Evolutionary conservation across 192 early-diverging fungal species (phyloP).

Genomic region (Phlyctochytrium planicorne): DNA sequence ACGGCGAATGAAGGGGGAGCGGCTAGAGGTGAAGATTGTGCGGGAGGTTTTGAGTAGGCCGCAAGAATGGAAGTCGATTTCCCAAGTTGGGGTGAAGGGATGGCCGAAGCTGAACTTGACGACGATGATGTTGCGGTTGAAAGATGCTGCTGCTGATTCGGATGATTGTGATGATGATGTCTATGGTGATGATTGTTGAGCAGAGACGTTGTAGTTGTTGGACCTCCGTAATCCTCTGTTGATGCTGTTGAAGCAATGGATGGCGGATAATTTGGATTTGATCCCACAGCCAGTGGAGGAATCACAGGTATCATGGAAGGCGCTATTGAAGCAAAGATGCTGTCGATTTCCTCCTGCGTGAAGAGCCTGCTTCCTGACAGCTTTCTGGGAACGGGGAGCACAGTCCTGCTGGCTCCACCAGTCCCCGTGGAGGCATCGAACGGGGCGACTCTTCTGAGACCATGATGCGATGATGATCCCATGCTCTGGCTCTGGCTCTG

Average conservation of each 20-base stretch:
- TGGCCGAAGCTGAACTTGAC: not conserved
- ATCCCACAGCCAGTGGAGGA: too few species aligned
- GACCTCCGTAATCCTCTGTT: not conserved
- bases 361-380: constrained; percentile 3
- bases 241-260: not conserved
- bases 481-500: too few species aligned
- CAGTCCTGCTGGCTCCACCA: not conserved
- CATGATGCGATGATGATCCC: too few species aligned
- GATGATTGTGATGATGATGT: too few species aligned
- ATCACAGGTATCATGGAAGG: not conserved
- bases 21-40: not conserved
- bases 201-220: too few species aligned
- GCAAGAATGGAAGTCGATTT: not conserved
- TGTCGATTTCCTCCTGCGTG: constrained; percentile 11
- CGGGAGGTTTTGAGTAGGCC: not conserved
- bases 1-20: not conserved
- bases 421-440: not conserved
- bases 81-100: not conserved
- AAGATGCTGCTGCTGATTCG: too few species aligned
- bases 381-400: not conserved
- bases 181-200: too few species aligned
- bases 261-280: too few species aligned
- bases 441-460: not conserved
- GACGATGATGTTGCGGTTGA: not conserved
- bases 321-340: not conserved